Percentiles rank a stretch among this genome's conserved stretches.
These are phyloP conservation scores for Ceratobasidium sp. DNA, from an alignment of 1,284 basidiomycete genomes.

Conservation along the genomic window DNA sequence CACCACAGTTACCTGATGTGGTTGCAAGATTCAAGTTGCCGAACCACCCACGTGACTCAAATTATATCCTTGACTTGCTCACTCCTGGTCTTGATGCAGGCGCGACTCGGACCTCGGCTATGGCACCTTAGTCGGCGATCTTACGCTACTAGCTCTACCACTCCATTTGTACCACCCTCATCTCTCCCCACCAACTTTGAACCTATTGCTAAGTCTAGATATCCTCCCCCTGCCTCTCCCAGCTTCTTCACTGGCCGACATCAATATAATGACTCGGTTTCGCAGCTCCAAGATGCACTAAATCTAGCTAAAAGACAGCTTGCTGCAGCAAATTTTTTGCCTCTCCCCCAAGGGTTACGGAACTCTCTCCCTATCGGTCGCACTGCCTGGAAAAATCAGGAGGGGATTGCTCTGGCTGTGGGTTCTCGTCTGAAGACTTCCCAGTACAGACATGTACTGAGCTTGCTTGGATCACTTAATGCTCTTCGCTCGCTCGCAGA, in stretches of 20 bases:
- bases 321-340: conserved; percentile 75
- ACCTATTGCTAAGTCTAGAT: conserved; percentile 5
- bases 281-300: conserved; percentile 75
- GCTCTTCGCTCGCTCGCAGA: conserved; percentile 76
- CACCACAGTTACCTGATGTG: conserved; percentile 10
- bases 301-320: conserved; percentile 70
- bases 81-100: conserved; percentile 32
- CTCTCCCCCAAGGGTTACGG: conserved; percentile 69
- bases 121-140: conserved; percentile 13
- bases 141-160: conserved; percentile 23
- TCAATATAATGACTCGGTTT: conserved; percentile 79
- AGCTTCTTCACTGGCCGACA: conserved; percentile 91
- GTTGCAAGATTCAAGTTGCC: neutral
- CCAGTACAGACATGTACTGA: conserved; percentile 77
- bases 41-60: conserved; percentile 6
- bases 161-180: conserved; percentile 31
- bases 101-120: conserved; percentile 14
- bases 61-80: conserved; percentile 4
- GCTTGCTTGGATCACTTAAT: conserved; percentile 78
- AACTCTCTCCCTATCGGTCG: conserved; percentile 69
- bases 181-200: conserved; percentile 26
- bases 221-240: conserved; percentile 63
- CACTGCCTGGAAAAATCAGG: conserved; percentile 76
- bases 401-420: conserved; percentile 70
- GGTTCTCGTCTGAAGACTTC: conserved; percentile 74